A percentile compares a stretch with the other conserved stretches of the same genome.
Evolutionary conservation across 495 filamentous ascomycete genomes (phyloP).

Genomic region (Apiosordaria backusii): DNA sequence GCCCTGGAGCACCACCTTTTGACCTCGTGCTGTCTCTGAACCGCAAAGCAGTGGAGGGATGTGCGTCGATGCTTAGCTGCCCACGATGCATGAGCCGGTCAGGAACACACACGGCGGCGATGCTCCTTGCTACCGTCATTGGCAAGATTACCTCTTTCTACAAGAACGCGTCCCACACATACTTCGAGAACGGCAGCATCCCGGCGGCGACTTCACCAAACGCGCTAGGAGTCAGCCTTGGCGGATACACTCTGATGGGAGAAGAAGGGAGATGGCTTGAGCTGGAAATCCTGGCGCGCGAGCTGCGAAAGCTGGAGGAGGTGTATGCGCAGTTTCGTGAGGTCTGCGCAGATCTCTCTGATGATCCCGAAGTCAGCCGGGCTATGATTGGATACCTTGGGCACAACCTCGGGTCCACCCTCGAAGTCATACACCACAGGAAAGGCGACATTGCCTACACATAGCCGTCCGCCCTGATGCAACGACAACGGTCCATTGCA

Average conservation of each 20-base stretch:
- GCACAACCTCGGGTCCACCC: constrained; percentile 36
- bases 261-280: constrained; percentile 45
- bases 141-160: constrained; percentile 48
- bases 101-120: constrained; percentile 41
- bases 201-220: constrained; percentile 24
- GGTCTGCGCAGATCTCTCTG: constrained; percentile 38
- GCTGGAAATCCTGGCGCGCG: constrained; percentile 45
- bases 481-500: constrained; percentile 9
- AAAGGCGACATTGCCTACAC: constrained; percentile 31
- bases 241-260: constrained; percentile 41
- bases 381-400: constrained; percentile 43
- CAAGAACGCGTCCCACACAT: constrained; percentile 38
- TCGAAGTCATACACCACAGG: constrained; percentile 37
- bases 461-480: constrained; percentile 4
- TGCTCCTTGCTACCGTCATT: constrained; percentile 48
- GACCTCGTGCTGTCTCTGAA: constrained; percentile 45
- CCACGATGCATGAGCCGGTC: constrained; percentile 39
- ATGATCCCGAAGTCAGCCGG: constrained; percentile 40
- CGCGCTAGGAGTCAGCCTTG: constrained; percentile 38
- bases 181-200: constrained; percentile 32
- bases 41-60: constrained; percentile 47
- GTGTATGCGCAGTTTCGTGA: constrained; percentile 43
- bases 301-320: constrained; percentile 45
- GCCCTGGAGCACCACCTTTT: constrained; percentile 36
- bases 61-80: constrained; percentile 44